phyloP scores from a whole-genome alignment of 1,284 basidiomycete species.

The Chalciporus sp. region DNA sequence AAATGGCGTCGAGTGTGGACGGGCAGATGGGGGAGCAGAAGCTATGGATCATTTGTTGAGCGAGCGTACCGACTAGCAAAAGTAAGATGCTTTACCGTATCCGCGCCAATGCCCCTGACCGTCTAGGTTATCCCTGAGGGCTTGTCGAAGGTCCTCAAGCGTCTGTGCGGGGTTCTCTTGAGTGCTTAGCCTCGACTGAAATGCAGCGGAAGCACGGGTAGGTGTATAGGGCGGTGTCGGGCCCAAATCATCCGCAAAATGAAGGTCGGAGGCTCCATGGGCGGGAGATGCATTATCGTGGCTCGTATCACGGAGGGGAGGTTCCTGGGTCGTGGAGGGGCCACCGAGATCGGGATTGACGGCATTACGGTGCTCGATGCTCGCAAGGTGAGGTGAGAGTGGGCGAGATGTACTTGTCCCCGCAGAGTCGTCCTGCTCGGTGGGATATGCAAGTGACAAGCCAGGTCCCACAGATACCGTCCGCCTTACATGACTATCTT shows the following conservation, averaged over 20 bases:
- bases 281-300: slow-evolving; percentile 1
- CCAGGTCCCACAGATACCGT: slow-evolving; percentile 84
- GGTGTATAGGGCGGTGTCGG: slow-evolving; percentile 38
- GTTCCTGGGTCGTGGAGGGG: neutral
- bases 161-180: slow-evolving; percentile 36
- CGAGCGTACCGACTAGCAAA: neutral
- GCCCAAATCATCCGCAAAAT: slow-evolving; percentile 11
- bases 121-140: slow-evolving; percentile 33
- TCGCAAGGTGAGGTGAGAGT: slow-evolving; percentile 3
- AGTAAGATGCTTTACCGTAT: neutral
- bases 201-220: neutral
- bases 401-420: neutral
- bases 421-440: slow-evolving; percentile 37
- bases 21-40: slow-evolving; percentile 1
- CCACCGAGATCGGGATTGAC: slow-evolving; percentile 3
- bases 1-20: neutral
- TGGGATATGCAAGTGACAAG: slow-evolving; percentile 36
- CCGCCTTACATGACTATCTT: slow-evolving; percentile 41
- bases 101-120: neutral
- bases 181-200: neutral
- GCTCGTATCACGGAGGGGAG: neutral
- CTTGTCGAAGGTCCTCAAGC: slow-evolving; percentile 45
- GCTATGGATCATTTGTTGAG: neutral
- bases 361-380: neutral
- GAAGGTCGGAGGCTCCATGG: slow-evolving; percentile 2